phyloP scores from a whole-genome alignment of 495 filamentous ascomycete genomes.

The Neurospora discreta region DNA sequence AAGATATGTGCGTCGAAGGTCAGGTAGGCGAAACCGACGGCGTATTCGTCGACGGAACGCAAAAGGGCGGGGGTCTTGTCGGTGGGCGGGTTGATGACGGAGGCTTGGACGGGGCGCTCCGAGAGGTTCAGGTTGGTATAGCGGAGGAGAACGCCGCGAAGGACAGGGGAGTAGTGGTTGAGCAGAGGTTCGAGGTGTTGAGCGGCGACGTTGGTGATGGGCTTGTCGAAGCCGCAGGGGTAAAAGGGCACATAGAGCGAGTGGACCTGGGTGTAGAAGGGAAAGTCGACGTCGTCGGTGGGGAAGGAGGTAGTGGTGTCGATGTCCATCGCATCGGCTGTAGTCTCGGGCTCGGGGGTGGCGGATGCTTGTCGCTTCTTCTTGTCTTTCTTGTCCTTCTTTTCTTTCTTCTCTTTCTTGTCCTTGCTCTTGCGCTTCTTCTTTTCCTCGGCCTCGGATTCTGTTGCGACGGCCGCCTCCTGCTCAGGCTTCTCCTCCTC shows the following conservation, averaged over 20 bases:
- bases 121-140: constrained; percentile 37
- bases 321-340: constrained; percentile 16
- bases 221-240: constrained; percentile 33
- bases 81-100: constrained; percentile 18
- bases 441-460: constrained; percentile 2
- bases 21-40: constrained; percentile 35
- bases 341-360: constrained; percentile 5
- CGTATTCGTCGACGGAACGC: constrained; percentile 33
- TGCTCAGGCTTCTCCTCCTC: constrained; percentile 1
- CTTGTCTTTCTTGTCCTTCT: constrained; percentile 9
- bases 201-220: constrained; percentile 29
- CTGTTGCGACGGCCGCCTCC: not conserved
- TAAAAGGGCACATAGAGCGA: constrained; percentile 38
- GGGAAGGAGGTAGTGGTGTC: constrained; percentile 2
- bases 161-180: constrained; percentile 34
- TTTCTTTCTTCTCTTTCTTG: constrained; percentile 9
- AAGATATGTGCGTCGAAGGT: constrained; percentile 36
- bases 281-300: constrained; percentile 18
- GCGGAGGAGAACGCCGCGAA: constrained; percentile 34
- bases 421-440: constrained; percentile 18
- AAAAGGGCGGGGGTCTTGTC: constrained; percentile 29
- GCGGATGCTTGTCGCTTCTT: constrained; percentile 4
- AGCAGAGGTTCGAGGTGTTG: constrained; percentile 36
- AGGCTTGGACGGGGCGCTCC: constrained; percentile 27
- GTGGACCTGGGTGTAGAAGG: constrained; percentile 37